Evolutionary conservation across 306 rosid genomes (phyloP).

Genomic region (Urtica urens): DNA sequence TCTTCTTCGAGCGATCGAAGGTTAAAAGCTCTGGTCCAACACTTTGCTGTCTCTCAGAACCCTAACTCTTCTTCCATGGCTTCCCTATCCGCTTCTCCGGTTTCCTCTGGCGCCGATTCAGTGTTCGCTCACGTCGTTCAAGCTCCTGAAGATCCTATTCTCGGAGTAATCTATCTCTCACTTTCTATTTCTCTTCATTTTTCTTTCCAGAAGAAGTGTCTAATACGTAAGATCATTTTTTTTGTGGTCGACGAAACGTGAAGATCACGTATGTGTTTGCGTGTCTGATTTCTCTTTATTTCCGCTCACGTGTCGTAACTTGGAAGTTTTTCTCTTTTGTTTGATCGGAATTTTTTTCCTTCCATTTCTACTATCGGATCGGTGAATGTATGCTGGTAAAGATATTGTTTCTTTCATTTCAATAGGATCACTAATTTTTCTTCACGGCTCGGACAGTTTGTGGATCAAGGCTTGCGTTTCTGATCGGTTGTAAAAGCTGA

Average conservation of each 20-base stretch:
- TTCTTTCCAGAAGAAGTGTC: neutral
- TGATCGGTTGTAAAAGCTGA: no score
- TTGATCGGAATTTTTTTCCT: no score
- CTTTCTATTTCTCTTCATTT: neutral
- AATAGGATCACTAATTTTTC: no score
- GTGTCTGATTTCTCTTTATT: neutral
- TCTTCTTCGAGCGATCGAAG: constrained; percentile 56
- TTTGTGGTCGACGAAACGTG: neutral
- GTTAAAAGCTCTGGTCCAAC: constrained; percentile 38
- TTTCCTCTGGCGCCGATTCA: constrained; percentile 37
- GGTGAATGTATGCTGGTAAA: no score
- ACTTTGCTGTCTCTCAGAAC: constrained; percentile 20
- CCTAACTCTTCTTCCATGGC: constrained; percentile 32
- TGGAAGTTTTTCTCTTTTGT: no score
- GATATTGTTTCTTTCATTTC: no score
- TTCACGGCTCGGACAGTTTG: no score
- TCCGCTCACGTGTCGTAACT: no score
- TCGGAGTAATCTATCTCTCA: constrained; percentile 50
- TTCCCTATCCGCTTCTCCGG: constrained; percentile 47
- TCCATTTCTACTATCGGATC: neutral
- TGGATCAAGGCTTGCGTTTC: no score
- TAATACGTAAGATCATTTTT: neutral
- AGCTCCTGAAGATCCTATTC: constrained; percentile 97
- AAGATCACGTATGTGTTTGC: neutral
- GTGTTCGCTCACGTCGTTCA: constrained; percentile 73